These are phyloP conservation scores for Parastagonospora nodorum DNA, from an alignment of 2,329 filamentous ascomycete species.

Conservation along the genomic window DNA sequence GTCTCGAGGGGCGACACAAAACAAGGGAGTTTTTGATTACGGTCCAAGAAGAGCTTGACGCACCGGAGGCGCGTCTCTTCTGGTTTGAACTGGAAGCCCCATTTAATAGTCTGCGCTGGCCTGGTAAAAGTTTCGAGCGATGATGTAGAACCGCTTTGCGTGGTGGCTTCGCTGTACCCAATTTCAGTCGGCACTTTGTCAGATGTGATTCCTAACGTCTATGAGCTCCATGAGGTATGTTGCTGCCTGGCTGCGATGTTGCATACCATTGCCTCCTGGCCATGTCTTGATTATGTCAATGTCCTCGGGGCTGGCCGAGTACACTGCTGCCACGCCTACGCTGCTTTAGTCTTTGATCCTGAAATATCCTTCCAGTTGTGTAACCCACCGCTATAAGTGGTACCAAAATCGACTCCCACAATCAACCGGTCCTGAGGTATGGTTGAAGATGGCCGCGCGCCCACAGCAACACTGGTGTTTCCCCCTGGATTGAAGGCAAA, in stretches of 20 bases:
- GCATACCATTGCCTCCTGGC: conserved; percentile 74
- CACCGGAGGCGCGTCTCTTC: conserved; percentile 77
- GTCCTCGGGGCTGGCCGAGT: conserved; percentile 77
- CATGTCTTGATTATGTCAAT: conserved; percentile 81
- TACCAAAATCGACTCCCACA: conserved; percentile 82
- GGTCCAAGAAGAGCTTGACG: conserved; percentile 83
- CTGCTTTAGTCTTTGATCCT: conserved; percentile 13
- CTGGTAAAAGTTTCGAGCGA: conserved; percentile 26
- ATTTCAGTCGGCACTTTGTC: conserved; percentile 86
- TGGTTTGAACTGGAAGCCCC: conserved; percentile 83
- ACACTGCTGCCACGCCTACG: conserved; percentile 70
- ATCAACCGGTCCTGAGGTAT: conserved; percentile 66
- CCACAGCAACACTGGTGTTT: conserved; percentile 28
- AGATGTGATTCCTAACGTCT: conserved; percentile 66
- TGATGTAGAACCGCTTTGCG: conserved; percentile 15
- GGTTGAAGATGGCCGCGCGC: conserved; percentile 13
- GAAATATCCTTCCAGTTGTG: not conserved
- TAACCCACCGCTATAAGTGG: conserved; percentile 72
- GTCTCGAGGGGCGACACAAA: conserved; percentile 81
- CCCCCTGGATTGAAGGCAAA: conserved; percentile 37
- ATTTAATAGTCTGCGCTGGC: conserved; percentile 57
- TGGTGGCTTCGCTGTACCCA: conserved; percentile 51
- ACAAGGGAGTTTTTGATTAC: conserved; percentile 78
- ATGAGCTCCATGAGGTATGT: conserved; percentile 11
- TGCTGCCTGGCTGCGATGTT: not conserved